Evolutionary conservation across 179 eudicot species (phyloP), one percentile per base, ranked within the genome.

Genomic region (Beta corolliflora): DNA sequence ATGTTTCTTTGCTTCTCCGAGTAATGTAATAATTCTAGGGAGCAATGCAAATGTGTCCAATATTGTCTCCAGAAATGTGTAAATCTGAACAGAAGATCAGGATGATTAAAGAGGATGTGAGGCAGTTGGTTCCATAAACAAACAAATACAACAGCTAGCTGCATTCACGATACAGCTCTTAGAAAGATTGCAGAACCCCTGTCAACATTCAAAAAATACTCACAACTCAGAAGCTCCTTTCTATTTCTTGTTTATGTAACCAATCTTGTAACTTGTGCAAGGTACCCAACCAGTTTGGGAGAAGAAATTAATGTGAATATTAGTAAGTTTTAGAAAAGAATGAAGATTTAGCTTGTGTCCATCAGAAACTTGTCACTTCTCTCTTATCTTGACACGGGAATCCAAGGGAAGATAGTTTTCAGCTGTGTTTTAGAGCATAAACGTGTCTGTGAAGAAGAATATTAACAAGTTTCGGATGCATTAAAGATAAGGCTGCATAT

Each of bases 1-100:
- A 81, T 79, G 95, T 63, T 78, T 78, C 84, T 75, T 86, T 75
- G 90, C 92, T 68, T 95, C 90, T 67, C 84, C 84, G 54, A 95
- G 92, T 80, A 90, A 89, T 55, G 84, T 79, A 46, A 94, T 82
- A 86, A 95, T 88, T 86, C 84, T 86, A 18, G 99, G 94, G 44
- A 95, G 89, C 87, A 95, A 86, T 59, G 89, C 92, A 45, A 94
- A 79, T 65, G 97, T 88, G 86, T 94, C 90, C 91, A 94, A 31
- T 69, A 87, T 76, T 41, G 97, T 89, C 85, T 90, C 98, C 85
- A 94, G 79, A 85, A 94, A 92, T 76, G 98, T 89, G 84, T 92
- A 95, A 6, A 95, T 54, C 98, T 95, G 84, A 75, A 87, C 53
- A 71, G 74, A 65, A 61, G 13, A 69, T 19, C 21, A 75, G 36